These are phyloP conservation scores for Lachnellula suecica DNA, from an alignment of 2,329 filamentous ascomycete species.

Conservation along the genomic window DNA sequence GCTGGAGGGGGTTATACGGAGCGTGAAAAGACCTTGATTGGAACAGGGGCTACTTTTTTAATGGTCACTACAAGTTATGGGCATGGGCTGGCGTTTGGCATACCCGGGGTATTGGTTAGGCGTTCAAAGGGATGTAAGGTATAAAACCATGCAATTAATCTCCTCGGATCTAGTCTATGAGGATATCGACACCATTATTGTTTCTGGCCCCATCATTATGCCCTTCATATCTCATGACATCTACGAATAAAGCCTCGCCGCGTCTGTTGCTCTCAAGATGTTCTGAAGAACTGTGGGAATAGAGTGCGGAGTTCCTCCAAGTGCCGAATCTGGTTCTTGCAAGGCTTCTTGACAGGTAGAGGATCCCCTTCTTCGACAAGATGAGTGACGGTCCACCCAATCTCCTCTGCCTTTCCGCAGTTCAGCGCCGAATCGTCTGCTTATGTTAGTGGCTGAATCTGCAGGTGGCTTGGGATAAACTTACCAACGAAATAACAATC, in stretches of 20 bases:
- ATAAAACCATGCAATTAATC: background rate
- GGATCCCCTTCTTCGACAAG: constrained; percentile 75
- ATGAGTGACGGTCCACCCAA: constrained; percentile 87
- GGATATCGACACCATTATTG: background rate
- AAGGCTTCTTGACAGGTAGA: constrained; percentile 62
- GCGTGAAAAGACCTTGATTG: constrained; percentile 55
- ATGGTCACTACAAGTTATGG: background rate
- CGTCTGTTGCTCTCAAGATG: constrained; percentile 17
- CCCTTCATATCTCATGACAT: background rate
- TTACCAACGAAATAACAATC: constrained; percentile 92
- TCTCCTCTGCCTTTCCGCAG: constrained; percentile 70
- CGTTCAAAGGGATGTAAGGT: constrained; percentile 11
- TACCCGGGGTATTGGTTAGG: constrained; percentile 10
- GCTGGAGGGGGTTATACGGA: constrained; percentile 61
- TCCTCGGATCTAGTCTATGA: background rate
- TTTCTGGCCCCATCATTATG: too few relatives aligned
- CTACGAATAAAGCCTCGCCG: background rate
- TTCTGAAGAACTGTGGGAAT: constrained; percentile 87
- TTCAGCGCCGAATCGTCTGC: constrained; percentile 86
- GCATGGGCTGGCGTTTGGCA: constrained; percentile 17
- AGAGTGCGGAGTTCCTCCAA: constrained; percentile 72
- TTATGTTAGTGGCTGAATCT: background rate
- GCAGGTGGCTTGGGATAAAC: constrained; percentile 30
- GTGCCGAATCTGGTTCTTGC: constrained; percentile 72
- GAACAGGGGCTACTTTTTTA: background rate